Base-by-base conservation (phyloP, 495 filamentous ascomycete genomes). In the Penicillium malachiteum region DNA sequence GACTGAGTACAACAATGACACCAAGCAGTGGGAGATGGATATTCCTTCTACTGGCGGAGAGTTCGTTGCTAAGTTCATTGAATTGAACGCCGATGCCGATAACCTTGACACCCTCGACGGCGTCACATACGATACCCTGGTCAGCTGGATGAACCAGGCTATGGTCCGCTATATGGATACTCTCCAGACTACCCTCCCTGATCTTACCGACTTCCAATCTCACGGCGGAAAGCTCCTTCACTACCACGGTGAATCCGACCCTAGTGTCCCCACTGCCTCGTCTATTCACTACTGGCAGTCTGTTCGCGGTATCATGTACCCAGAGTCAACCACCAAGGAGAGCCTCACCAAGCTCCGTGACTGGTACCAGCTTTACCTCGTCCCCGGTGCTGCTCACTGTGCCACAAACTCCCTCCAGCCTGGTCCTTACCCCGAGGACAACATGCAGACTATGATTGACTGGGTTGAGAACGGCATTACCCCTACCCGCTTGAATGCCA, bases 311-410 rank as follows among this genome's bases (percentile, higher is more conserved):
- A 61, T 68, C 32, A 82, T 81, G 79, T 79, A 76, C 54, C 71
- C 71, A 1, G 47, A 52, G n/a, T 42, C 71, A 3, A 43, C 50
- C 10, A 71, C 59, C 52, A 72, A 70, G 17, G 66, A 66, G 8
- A 64, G 71, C 35, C 60, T 53, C 34, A 54, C 59, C 10, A 66
- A 66, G 33, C 54, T 81, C 54, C 62, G 67, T 30, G 77, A 78
- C 6, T 83, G 69, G 62, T 78, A 81, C 56, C 70, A 67, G 9
- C 55, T 81, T 8, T 82, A 67, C 61, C 54, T 81, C 5, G 62
- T 82, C 16, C 77, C 79, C 1, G 79, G 78, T 2, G 78, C 70
- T 0, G 72, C 62, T 0, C 77, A 81, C 64, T 82, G 78, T 50
- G 58, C 55, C 0, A 47, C 69, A 0, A 79, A 74, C 44, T 9